Evolutionary conservation across 345 rosid species (phyloP), one percentile per base, ranked within the genome.

Genomic region (Abelmoschus esculentus): DNA sequence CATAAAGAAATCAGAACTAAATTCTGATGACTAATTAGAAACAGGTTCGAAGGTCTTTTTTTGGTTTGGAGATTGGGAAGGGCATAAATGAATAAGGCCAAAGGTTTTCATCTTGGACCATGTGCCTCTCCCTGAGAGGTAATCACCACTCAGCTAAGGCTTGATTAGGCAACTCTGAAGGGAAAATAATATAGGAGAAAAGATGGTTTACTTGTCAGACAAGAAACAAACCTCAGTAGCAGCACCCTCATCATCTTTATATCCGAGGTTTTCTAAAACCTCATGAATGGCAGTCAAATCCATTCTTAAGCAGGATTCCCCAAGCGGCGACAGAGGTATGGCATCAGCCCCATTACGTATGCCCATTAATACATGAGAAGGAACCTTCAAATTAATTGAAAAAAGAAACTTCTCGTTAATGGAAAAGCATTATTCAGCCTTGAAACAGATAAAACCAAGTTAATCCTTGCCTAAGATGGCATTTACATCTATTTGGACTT

Each of bases 211-310:
- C 22, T 40, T 40, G 57, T 19, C 34, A 44, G 44, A 58, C 5
- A 5, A 70, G 40, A 42, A 57, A 74, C 13, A 14, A 66, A 91
- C 98, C 97, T 93, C 98, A 70, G 89, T 86, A 40, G 91, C 77
- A 63, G 87, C 88, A 18, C 97, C 96, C 61, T 86, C 97, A 17
- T 93, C 97, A 59, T 89, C 96, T 77, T 88, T 91, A 72, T 93
- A 93, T 52, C 96, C 87, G 57, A 87, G 68, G 22, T 78, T 86
- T 71, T 91, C 96, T 17, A 91, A 53, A 73, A 93, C 84, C 80
- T 91, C 97, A 26, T 82, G 93, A 44, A 93, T 82, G 42, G 93
- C 92, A 52, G 93, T 88, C 75, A 87, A 75, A 83, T 91, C 98
- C 75, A 80, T 85, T 81, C 90, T 84, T n/a, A 77, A 74, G 75